Evolutionary conservation across 2,329 filamentous ascomycete species (phyloP).

Genomic region (Phoma sp.): DNA sequence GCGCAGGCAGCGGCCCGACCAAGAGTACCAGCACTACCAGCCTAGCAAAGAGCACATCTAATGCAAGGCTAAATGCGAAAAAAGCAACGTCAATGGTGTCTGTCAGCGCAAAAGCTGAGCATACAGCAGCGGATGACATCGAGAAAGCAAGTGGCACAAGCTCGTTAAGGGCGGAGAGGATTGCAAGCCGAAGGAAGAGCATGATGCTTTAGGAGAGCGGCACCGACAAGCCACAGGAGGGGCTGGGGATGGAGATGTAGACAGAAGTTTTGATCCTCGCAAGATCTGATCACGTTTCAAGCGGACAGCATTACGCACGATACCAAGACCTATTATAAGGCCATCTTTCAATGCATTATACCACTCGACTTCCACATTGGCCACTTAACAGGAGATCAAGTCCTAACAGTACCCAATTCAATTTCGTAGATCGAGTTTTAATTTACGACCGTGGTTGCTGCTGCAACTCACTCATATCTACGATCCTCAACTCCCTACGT

Average conservation of each 20-base stretch:
- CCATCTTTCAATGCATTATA: conserved; percentile 9
- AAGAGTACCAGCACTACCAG: conserved; percentile 23
- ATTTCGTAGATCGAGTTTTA: background rate
- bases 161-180: conserved; percentile 42
- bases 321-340: conserved; percentile 6
- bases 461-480: conserved; percentile 71
- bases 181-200: conserved; percentile 50
- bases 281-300: background rate
- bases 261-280: background rate
- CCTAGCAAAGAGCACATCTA: conserved; percentile 25
- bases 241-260: background rate
- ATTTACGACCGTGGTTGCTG: conserved; percentile 51
- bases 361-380: background rate
- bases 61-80: conserved; percentile 22
- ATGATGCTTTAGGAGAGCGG: conserved; percentile 47
- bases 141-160: conserved; percentile 21
- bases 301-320: conserved; percentile 3
- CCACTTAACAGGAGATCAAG: background rate
- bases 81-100: conserved; percentile 1
- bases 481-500: conserved; percentile 69
- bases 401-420: too few species aligned
- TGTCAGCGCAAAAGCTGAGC: conserved; percentile 10
- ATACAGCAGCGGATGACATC: conserved; percentile 12
- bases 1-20: conserved; percentile 31
- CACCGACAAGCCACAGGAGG: background rate